Evolutionary conservation across 2,329 filamentous ascomycete species (phyloP).

Genomic region (Periglandula ipomoeae): DNA sequence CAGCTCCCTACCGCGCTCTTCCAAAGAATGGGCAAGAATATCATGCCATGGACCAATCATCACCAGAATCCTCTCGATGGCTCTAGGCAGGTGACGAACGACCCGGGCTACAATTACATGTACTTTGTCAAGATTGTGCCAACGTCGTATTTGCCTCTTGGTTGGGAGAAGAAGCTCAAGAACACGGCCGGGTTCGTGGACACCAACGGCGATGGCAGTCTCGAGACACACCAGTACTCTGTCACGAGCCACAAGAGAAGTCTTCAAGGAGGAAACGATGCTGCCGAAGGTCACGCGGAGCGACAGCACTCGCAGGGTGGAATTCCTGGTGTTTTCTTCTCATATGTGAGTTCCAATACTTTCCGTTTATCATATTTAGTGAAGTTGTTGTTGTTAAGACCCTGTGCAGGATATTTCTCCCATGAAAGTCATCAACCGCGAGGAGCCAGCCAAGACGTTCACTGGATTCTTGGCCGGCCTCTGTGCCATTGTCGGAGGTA

Average conservation of each 20-base stretch:
- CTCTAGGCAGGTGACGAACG: constrained; percentile 65
- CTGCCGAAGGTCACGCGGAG: constrained; percentile 84
- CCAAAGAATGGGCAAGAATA: constrained; percentile 44
- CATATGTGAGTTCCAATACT: constrained; percentile 59
- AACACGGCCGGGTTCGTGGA: constrained; percentile 24
- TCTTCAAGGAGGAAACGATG: constrained; percentile 72
- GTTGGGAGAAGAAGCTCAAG: constrained; percentile 60
- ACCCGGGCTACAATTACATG: constrained; percentile 92
- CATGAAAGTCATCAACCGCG: constrained; percentile 98
- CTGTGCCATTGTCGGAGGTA: constrained; percentile 90
- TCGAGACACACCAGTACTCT: constrained; percentile 97
- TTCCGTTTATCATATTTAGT: not conserved
- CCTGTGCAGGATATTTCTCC: constrained; percentile 77
- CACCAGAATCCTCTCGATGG: constrained; percentile 86
- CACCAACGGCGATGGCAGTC: constrained; percentile 60
- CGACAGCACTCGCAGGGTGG: constrained; percentile 81
- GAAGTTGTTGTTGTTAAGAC: not conserved
- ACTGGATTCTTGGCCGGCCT: constrained; percentile 87
- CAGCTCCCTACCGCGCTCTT: constrained; percentile 68
- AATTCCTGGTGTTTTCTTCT: constrained; percentile 97
- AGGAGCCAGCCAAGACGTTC: constrained; percentile 82
- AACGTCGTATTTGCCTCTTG: constrained; percentile 87
- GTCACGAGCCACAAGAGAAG: constrained; percentile 95
- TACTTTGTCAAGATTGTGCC: constrained; percentile 99
- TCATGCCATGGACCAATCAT: constrained; percentile 70